Conservation (phyloP, 2,329 filamentous ascomycete species). For the Paraphoma chrysanthemicola region DNA sequence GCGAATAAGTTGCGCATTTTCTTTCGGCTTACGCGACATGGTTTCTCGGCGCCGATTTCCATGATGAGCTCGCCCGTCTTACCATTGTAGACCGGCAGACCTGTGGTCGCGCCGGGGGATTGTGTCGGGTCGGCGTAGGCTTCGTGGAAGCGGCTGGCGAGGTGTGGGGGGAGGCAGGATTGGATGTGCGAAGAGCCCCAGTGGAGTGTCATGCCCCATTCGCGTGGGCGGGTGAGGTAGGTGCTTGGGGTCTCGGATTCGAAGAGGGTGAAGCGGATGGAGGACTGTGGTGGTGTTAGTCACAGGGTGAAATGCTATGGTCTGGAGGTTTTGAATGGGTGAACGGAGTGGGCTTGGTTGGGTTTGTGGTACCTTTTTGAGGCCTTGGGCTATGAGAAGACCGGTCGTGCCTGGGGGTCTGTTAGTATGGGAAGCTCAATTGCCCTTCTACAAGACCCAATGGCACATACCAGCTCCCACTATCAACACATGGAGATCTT, state of each 20-base stretch:
- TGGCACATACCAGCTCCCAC: not conserved
- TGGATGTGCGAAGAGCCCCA: constrained; percentile 26
- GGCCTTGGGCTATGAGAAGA: constrained; percentile 3
- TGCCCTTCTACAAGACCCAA: not conserved
- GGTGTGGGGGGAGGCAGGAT: constrained; percentile 22
- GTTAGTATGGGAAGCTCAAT: not conserved
- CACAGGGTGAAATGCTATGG: not conserved
- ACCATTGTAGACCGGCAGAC: constrained; percentile 32
- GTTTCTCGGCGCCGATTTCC: constrained; percentile 27
- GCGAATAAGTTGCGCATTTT: constrained; percentile 32
- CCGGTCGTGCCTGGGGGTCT: not conserved
- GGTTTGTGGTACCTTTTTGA: not conserved
- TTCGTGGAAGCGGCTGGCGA: constrained; percentile 27
- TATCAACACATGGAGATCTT: not conserved
- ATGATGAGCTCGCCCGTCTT: constrained; percentile 31
- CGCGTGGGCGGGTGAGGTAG: constrained; percentile 28
- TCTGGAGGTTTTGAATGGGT: no score
- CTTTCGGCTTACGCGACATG: constrained; percentile 25
- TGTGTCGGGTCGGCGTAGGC: constrained; percentile 29
- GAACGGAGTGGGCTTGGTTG: no score
- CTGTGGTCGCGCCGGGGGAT: constrained; percentile 19
- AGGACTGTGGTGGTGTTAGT: not conserved
- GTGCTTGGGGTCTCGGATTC: constrained; percentile 15
- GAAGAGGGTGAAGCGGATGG: constrained; percentile 20
- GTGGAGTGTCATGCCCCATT: constrained; percentile 38